phyloP scores from a whole-genome alignment of 2,329 filamentous ascomycete genomes.

The Geosmithia morbida region DNA sequence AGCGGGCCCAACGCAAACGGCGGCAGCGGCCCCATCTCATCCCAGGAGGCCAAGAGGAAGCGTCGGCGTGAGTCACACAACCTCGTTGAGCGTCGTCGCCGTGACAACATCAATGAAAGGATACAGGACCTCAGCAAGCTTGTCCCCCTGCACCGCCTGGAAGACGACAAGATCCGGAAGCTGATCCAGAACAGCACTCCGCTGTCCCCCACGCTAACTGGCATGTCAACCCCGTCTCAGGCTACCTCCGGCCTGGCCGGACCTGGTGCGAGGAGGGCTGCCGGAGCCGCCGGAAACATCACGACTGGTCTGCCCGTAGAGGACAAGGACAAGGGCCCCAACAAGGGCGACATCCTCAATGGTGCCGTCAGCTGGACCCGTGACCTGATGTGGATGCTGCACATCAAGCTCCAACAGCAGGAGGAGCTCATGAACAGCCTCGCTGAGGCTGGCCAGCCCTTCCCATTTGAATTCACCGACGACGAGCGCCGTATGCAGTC shows the following conservation, averaged over 20 bases:
- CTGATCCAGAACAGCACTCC: constrained; percentile 86
- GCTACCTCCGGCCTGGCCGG: constrained; percentile 83
- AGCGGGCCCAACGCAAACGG: constrained; percentile 5
- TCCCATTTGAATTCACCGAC: constrained; percentile 73
- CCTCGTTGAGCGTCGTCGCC: constrained; percentile 80
- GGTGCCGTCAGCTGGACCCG: constrained; percentile 94
- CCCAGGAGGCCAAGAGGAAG: constrained; percentile 88
- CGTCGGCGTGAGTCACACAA: constrained; percentile 91
- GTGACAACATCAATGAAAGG: constrained; percentile 97
- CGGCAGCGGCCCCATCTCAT: constrained; percentile 40
- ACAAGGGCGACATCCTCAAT: constrained; percentile 97
- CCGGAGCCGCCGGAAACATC: constrained; percentile 61
- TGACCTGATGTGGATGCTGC: constrained; percentile 93
- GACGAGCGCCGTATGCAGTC: constrained; percentile 94
- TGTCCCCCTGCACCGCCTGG: constrained; percentile 80
- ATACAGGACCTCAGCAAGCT: constrained; percentile 94
- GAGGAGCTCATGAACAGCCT: constrained; percentile 72
- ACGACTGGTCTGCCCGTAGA: constrained; percentile 86
- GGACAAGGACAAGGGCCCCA: constrained; percentile 96
- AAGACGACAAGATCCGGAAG: constrained; percentile 95
- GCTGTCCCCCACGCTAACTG: constrained; percentile 67
- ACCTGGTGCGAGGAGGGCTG: constrained; percentile 67
- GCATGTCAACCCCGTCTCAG: constrained; percentile 51
- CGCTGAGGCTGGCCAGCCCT: constrained; percentile 54
- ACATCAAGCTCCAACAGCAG: constrained; percentile 80